Evolutionary conservation across 2,329 filamentous ascomycete genomes (phyloP).

Genomic region (Exophiala aquamarina): DNA sequence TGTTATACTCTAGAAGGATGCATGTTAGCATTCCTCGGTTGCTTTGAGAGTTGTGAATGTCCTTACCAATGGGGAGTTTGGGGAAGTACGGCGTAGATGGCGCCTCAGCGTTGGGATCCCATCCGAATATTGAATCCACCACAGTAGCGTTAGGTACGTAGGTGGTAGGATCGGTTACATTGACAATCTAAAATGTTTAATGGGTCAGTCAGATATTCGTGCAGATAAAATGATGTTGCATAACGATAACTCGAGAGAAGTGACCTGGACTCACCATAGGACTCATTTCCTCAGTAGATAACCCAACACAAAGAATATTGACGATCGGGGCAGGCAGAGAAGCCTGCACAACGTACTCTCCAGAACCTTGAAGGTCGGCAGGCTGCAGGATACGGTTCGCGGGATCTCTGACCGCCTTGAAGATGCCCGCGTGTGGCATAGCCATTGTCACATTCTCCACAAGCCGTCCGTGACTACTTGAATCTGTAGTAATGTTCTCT

Average conservation of each 20-base stretch:
- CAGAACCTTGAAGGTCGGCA: conserved; percentile 61
- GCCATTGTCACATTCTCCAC: conserved; percentile 76
- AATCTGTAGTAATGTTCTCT: conserved; percentile 54
- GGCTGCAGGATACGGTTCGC: conserved; percentile 71
- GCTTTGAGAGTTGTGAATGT: too few species aligned
- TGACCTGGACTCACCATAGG: conserved; percentile 46
- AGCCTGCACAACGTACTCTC: conserved; percentile 66
- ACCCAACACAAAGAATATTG: conserved; percentile 71
- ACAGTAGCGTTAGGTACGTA: conserved; percentile 56
- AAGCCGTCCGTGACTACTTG: conserved; percentile 53
- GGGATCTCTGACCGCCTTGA: conserved; percentile 61
- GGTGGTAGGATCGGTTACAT: conserved; percentile 30
- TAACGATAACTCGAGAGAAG: too few species aligned
- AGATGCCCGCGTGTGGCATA: conserved; percentile 72
- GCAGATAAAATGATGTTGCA: too few species aligned
- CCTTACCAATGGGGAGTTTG: conserved; percentile 47
- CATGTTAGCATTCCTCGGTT: too few species aligned
- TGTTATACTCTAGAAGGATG: conserved; percentile 57
- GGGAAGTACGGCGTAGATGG: conserved; percentile 57
- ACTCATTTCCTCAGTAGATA: conserved; percentile 58
- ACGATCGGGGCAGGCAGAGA: conserved; percentile 69
- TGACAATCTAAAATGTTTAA: conserved; percentile 42
- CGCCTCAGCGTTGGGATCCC: conserved; percentile 45
- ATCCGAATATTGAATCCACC: conserved; percentile 70
- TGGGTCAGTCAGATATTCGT: too few species aligned